These are phyloP conservation scores for Inosperma sp. DNA, from an alignment of 768 basidiomycete genomes.

Conservation along the genomic window DNA sequence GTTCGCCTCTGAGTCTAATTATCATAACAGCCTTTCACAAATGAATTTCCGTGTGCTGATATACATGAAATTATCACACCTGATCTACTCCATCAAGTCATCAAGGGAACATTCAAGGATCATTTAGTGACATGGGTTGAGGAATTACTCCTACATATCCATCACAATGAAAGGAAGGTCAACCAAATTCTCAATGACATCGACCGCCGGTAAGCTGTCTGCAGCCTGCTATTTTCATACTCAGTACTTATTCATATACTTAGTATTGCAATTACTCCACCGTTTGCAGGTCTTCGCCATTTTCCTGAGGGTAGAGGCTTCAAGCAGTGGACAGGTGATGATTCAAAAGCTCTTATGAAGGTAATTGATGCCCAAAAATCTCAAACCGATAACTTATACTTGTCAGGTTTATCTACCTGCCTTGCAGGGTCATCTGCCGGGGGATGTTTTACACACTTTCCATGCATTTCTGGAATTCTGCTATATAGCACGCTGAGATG, in stretches of 20 bases:
- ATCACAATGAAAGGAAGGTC: neutral
- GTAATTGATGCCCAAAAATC: neutral
- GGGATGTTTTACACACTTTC: slow-evolving; percentile 18
- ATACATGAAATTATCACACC: slow-evolving; percentile 10
- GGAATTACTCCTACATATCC: neutral
- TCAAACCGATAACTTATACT: slow-evolving; percentile 5
- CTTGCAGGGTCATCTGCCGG: slow-evolving; percentile 14
- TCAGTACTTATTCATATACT: neutral
- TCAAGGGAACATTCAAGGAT: no score
- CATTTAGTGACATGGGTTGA: slow-evolving; percentile 7
- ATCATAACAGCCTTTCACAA: slow-evolving; percentile 6
- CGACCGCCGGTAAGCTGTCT: slow-evolving; percentile 1
- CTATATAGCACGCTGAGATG: slow-evolving; percentile 26
- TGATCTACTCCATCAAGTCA: slow-evolving; percentile 10
- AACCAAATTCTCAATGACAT: no score
- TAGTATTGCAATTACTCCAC: slow-evolving; percentile 8
- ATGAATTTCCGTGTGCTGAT: slow-evolving; percentile 4
- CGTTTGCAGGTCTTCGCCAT: slow-evolving; percentile 7
- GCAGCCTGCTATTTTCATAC: neutral
- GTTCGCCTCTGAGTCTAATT: neutral
- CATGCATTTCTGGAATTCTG: slow-evolving; percentile 33
- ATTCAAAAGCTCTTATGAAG: slow-evolving; percentile 12
- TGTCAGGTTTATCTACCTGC: slow-evolving; percentile 26
- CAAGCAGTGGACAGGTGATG: slow-evolving; percentile 14
- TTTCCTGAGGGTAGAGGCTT: slow-evolving; percentile 10